Evolutionary conservation across 495 filamentous ascomycete species (phyloP), one percentile per base, ranked within the genome.

Genomic region (Hypoxylon intermedium): DNA sequence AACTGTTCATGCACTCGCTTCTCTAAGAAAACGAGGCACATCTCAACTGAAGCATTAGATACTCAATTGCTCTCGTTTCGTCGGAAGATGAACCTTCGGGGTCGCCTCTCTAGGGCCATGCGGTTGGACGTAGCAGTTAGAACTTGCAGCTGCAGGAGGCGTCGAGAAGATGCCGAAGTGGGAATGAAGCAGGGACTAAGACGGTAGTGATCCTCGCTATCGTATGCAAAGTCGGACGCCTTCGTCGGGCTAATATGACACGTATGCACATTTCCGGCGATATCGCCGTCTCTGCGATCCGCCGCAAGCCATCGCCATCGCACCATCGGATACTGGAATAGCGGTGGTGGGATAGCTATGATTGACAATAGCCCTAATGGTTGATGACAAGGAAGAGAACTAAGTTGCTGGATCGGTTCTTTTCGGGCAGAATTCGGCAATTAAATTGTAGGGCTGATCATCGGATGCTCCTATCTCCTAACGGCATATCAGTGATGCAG

Each of bases 311-410:
- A 18, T 51, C 21, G 21, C 13, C 7, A 26, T 50, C 58, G 45
- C 48, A 36, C 11, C 49, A 54, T 55, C 51, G 40, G 38, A 56
- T 18, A 11, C 28, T 18, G 23, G 58, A 55, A 6, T 28, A n/a
- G n/a, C n/a, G n/a, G n/a, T n/a, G n/a, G n/a, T n/a, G n/a, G n/a
- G n/a, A n/a, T n/a, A n/a, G n/a, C n/a, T n/a, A 24, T 34, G 46
- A 34, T 5, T 23, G n/a, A 23, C 16, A 33, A 26, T 26, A 7
- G 7, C 24, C 24, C 4, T 26, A 26, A 4, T 26, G 24, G 24
- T 41, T 21, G 15, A 9, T 41, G 37, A 16, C 12, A n/a, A 6
- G n/a, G n/a, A n/a, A 41, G 19, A 13, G 11, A 13, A 41, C 37
- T 16, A 41, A 5, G 37, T 5, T 21, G 37, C 7, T 40, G 36